Conservation (phyloP, 164 flowering plant genomes). For the Saururus chinensis region DNA sequence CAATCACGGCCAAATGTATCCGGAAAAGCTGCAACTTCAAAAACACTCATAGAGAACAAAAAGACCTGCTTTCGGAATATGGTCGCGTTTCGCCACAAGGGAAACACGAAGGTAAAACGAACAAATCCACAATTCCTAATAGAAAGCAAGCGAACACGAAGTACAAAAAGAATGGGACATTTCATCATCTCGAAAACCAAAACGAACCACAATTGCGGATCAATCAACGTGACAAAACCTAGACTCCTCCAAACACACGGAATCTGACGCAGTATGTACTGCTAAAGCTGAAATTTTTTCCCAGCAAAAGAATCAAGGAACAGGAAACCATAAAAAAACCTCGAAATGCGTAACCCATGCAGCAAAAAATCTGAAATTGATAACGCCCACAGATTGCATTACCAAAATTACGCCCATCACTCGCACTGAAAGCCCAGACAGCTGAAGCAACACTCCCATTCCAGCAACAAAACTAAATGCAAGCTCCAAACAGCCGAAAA, state of each 20-base stretch:
- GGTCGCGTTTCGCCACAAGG: background rate
- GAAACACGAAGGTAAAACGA: background rate
- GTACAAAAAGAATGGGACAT: background rate
- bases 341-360: no score
- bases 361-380: no score
- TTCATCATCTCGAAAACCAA: constrained; percentile 1
- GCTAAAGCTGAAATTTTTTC: background rate
- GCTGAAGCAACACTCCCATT: background rate
- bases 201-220: background rate
- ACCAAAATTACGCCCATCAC: no score
- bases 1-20: constrained; percentile 2
- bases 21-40: constrained; percentile 3
- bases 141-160: background rate
- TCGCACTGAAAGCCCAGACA: no score
- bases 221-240: background rate
- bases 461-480: background rate
- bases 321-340: no score
- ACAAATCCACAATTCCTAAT: background rate
- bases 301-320: background rate
- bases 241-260: background rate
- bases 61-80: background rate
- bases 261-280: background rate
- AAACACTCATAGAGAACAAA: background rate
- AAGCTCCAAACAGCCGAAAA: background rate
- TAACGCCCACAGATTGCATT: no score